Evolutionary conservation across 2,329 filamentous ascomycete genomes (phyloP).

Genomic region (Tetracladium maxilliforme): DNA sequence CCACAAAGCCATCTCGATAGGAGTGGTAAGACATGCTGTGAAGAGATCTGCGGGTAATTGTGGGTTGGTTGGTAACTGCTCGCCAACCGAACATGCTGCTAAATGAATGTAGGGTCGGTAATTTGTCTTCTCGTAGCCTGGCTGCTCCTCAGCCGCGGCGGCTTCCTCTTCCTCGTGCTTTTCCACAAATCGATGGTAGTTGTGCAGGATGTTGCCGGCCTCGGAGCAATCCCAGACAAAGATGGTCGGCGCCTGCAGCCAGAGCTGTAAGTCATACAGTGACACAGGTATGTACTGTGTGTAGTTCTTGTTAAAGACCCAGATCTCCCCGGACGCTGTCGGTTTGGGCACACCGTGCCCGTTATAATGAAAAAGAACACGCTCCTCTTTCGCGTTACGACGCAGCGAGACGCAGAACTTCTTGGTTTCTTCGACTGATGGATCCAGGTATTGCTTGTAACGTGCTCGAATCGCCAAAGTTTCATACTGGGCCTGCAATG

Average conservation of each 20-base stretch:
- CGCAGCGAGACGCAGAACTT: slow-evolving; percentile 87
- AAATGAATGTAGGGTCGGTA: slow-evolving; percentile 68
- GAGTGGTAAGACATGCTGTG: slow-evolving; percentile 88
- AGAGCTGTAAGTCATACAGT: slow-evolving; percentile 85
- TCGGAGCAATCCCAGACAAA: slow-evolving; percentile 98
- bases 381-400: slow-evolving; percentile 86
- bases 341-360: slow-evolving; percentile 94
- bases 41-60: slow-evolving; percentile 89
- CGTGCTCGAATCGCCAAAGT: slow-evolving; percentile 88
- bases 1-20: slow-evolving; percentile 91
- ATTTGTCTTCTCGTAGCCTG: slow-evolving; percentile 66
- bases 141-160: slow-evolving; percentile 61
- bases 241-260: slow-evolving; percentile 88
- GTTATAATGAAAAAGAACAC: slow-evolving; percentile 97
- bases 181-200: slow-evolving; percentile 87
- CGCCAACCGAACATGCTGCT: slow-evolving; percentile 78
- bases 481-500: slow-evolving; percentile 92
- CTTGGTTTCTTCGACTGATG: slow-evolving; percentile 92
- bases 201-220: slow-evolving; percentile 86
- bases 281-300: slow-evolving; percentile 98
- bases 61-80: slow-evolving; percentile 90
- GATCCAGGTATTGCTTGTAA: slow-evolving; percentile 94
- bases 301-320: slow-evolving; percentile 98
- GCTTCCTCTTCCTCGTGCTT: slow-evolving; percentile 87
- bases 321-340: slow-evolving; percentile 90